Conservation (phyloP, 2,329 filamentous ascomycete genomes). For the Ophiocordyceps camponoti-floridani region DNA sequence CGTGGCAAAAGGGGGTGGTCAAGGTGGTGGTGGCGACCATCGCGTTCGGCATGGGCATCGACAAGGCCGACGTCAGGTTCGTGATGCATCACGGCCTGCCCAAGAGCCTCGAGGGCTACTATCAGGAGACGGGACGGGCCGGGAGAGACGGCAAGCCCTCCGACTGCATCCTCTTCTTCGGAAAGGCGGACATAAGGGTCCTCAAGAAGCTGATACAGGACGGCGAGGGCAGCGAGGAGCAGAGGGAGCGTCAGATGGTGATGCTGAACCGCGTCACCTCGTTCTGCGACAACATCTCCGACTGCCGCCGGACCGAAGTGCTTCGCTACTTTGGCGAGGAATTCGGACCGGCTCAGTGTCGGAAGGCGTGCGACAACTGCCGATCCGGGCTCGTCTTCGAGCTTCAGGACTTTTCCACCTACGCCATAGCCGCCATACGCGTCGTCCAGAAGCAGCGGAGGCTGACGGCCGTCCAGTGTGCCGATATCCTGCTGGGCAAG, state of each 20-base stretch:
- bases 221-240: slow-evolving; percentile 56
- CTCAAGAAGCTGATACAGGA: slow-evolving; percentile 69
- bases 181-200: slow-evolving; percentile 55
- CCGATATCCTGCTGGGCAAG: slow-evolving; percentile 67
- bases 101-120: slow-evolving; percentile 93
- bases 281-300: slow-evolving; percentile 76
- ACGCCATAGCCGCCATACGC: slow-evolving; percentile 52
- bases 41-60: slow-evolving; percentile 99
- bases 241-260: slow-evolving; percentile 66
- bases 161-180: slow-evolving; percentile 80
- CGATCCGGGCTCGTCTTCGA: slow-evolving; percentile 53
- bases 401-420: slow-evolving; percentile 56
- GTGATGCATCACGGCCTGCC: slow-evolving; percentile 87
- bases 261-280: slow-evolving; percentile 77
- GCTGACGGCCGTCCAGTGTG: slow-evolving; percentile 61
- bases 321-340: slow-evolving; percentile 86
- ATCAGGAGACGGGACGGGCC: slow-evolving; percentile 91
- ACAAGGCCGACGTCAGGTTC: slow-evolving; percentile 91
- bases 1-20: slow-evolving; percentile 65
- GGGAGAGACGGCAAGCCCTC: slow-evolving; percentile 79
- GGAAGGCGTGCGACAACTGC: slow-evolving; percentile 77
- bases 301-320: slow-evolving; percentile 77
- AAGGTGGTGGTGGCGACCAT: slow-evolving; percentile 96
- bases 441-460: slow-evolving; percentile 43
- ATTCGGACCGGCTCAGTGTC: slow-evolving; percentile 56